Evolutionary conservation across 192 early-diverging fungal genomes (phyloP), one percentile per base, ranked within the genome.

Genomic region (Umbelopsis isabellina): DNA sequence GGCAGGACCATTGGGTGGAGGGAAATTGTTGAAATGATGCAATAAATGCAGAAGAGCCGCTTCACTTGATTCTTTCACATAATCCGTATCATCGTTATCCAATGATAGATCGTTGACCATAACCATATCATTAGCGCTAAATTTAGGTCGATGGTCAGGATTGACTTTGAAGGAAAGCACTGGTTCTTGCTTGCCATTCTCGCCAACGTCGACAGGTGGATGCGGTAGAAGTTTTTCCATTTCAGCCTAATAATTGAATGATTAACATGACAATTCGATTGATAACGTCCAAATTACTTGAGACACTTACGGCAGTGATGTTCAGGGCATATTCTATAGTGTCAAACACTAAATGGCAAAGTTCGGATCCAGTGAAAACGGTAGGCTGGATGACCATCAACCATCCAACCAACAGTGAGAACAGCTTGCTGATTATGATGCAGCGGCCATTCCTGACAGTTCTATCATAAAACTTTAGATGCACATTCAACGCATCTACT

Each of bases 381-480:
- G 83, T 83, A 13, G 85, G 71, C 7, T 90, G 85, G 22, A 87
- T 76, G 2, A 80, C 79, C 88, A 94, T 92, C n/a, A 94, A 46
- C 94, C 92, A 95, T 41, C 90, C 87, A 2, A 85, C 72, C 9
- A 94, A 64, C 67, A 91, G 91, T 23, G 85, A 83, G 46, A 93
- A 88, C 16, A 94, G 75, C 18, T 84, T 77, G 2, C 88, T 82
- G n/a, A 92, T 81, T 25, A 91, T 88, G 12, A 76, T 65, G 5
- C 82, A 72, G 70, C 80, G 77, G 23, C 82, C 87, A 47, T 80
- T 77, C 49, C 67, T 70, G 0, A 69, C 67, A 20, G 67, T 66
- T 48, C 35, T 41, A 73, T 86, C 74, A 47, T 85, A 83, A 46
- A 79, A 77, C 41, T 86, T 83, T 15, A 94, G 50, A 65, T 92